Evolutionary conservation across 441 rosid species (phyloP), one percentile per base, ranked within the genome.

Genomic region (Sinapis alba): DNA sequence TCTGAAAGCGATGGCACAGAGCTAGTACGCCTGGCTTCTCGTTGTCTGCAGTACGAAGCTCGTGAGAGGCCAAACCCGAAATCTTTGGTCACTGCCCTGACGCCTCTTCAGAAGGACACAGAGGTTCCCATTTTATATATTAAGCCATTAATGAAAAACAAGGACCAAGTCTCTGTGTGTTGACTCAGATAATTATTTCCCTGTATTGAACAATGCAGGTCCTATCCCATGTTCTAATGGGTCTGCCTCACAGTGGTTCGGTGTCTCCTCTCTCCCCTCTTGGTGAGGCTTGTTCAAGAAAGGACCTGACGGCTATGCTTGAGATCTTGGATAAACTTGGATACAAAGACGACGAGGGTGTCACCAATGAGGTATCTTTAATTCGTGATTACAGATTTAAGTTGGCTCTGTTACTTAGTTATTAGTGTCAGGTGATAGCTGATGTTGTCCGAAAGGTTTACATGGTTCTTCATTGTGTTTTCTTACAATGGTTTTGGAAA

Each of bases 31-130:
- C 69, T 93, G 80, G 98, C 98, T 16, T 87, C 93, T 65, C 88
- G 91, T 23, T 93, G 98, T 78, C 81, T 93, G 69, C 97, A 93
- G 75, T 87, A 83, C 66, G 98, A 93, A 81, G 93, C 97, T 27
- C 93, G 98, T 56, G 98, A 93, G 74, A 84, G 98, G 59, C 97
- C 98, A 61, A 88, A 89, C 79, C 79, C 97, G n/a, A 93, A 80
- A 77, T 88, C 95, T 20, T 70, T 91, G 66, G 97, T 89, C 72
- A 50, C 94, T 77, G 88, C 97, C 60, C 81, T 91, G 79, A 71
- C 85, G 50, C 90, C 97, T 75, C 97, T 93, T 82, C 97, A 91
- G 75, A 91, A 85, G 79, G 97, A 93, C 62, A 69, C 82, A 1
- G 98, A 93, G 90, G 98, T 87, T 50, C 12, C 45, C 47, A 16